Evolutionary conservation across 768 basidiomycete genomes (phyloP), one percentile per base, ranked within the genome.

Genomic region (Suillus subaureus): DNA sequence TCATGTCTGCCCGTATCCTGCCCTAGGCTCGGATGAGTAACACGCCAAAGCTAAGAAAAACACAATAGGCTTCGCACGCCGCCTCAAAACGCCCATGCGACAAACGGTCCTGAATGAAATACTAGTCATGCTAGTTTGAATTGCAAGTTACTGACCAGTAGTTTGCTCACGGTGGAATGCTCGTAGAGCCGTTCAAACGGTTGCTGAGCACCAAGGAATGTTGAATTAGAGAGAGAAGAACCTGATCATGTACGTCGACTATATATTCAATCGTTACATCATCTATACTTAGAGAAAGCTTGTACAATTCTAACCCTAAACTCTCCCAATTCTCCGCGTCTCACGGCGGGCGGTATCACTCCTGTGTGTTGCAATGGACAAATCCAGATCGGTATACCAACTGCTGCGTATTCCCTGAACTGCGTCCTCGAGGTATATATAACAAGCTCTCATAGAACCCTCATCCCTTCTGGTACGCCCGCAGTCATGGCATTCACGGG

Each of bases 401-500:
- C 21, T 21, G 54, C 54, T 55, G 54, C 31, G 54, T 33, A 13
- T 58, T 58, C 18, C 57, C 11, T 60, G 26, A 23, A 26, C 15
- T 18, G 39, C 15, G 5, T 61, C 39, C 16, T 33, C 31, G 51
- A 28, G 26, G 43, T 45, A 11, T 40, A 16, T 64, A n/a, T n/a
- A n/a, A n/a, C n/a, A 68, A 54, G 12, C 51, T 43, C 37, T 40
- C 23, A 11, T 26, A 3, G 5, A 39, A 18, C 26, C 26, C 6
- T 18, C 39, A 12, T 28, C 57, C 26, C 39, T 40, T 26, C 16
- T 40, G 26, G 18, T 47, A 9, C 66, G 45, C 21, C 15, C 21
- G n/a, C n/a, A n/a, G n/a, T n/a, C 21, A 56, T 33, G 49, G 60
- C 56, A 15, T 21, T 16, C 31, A 51, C 33, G 74, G 42, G 31